Base-by-base conservation (phyloP, 1,284 basidiomycete genomes). In the Marasmius oreades region DNA sequence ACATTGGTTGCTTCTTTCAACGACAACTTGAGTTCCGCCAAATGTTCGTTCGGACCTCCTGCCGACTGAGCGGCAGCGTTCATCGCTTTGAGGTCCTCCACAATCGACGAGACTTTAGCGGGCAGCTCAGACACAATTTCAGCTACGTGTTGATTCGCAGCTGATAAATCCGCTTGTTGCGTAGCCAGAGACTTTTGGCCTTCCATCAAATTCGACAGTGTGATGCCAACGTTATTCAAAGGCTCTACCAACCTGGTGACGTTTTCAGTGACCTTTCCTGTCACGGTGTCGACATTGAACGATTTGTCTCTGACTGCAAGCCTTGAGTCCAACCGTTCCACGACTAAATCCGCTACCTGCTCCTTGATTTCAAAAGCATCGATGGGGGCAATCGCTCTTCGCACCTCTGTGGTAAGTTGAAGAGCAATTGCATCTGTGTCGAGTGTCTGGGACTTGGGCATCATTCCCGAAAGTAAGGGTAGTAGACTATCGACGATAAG, bases 361-460 rank as follows among this genome's bases (percentile, higher is more conserved):
- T 92, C 90, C 73, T 90, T 91, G 68, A 92, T 88, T 66, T 88
- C 86, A 64, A 90, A 87, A 0, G 88, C 82, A 62, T 92, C 90
- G 33, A 92, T 80, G 0, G 87, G 86, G 0, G 82, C 85, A 55
- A 90, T 84, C 34, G 84, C 79, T 45, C 79, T 78, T 57, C 85
- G 81, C 39, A 92, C 78, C 68, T 91, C 89, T 0, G 79, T 72
- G 12, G 80, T 81, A 51, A 92, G 74, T 57, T 86, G 76, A 16
- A 76, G 65, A 10, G 82, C 77, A 51, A 91, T 70, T 5, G 74
- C 74, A 39, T 81, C 78, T 1, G 77, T 76, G 62, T 92, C 85
- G 51, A 88, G 56, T 22, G 62, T 58, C 3, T 74, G 67, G 8
- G 74, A 55, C 2, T 73, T 64, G 0, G 73, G 64, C 39, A 72